Evolutionary conservation across 108 stramenopile genomes (phyloP), one percentile per base, ranked within the genome.

Genomic region (Cyclotella sp.): DNA sequence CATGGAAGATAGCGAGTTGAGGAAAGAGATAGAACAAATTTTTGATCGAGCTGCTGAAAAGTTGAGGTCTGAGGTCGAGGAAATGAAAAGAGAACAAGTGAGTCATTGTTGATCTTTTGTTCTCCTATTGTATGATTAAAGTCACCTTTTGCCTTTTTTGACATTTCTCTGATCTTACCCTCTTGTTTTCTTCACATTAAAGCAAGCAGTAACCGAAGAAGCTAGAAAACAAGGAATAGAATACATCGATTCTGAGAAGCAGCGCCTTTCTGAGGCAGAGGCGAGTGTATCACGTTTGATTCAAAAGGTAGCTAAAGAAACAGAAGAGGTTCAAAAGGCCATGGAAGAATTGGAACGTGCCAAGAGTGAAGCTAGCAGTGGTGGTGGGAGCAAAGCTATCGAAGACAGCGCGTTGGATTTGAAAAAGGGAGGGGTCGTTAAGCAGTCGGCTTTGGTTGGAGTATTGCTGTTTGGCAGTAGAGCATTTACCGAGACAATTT

Each of bases 271-370:
- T 16, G 79, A 81, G 62, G 79, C 79, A 30, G 68, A 81, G 47
- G 79, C 61, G 58, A 81, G 79, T 70, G 79, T 74, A 0, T 53
- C 68, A 34, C 72, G 73, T 19, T 70, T 81, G 49, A 81, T 81
- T 27, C 71, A 72, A 57, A 81, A 73, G 41, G 79, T 81, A 16
- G 68, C 79, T 53, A 44, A 40, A 40, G 62, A 74, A 55, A 81
- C 72, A 51, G 68, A 74, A 19, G 65, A 72, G 51, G 79, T 81
- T 14, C 79, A 74, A 53, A 46, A 74, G 68, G 79, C 79, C 45
- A 81, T 81, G 79, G 79, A 73, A 22, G 79, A 74, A 29, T 70
- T 81, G 63, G 79, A 81, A 64, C 73, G 67, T 45, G 79, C 30
- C n/a, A 80, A 63, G 51, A 59, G 72, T 43, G 65, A 73, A 39